A percentile compares a stretch with the other conserved stretches of the same genome.
phyloP scores from a whole-genome alignment of 202 grass and related monocot genomes.

The Saccharum hybrid region DNA sequence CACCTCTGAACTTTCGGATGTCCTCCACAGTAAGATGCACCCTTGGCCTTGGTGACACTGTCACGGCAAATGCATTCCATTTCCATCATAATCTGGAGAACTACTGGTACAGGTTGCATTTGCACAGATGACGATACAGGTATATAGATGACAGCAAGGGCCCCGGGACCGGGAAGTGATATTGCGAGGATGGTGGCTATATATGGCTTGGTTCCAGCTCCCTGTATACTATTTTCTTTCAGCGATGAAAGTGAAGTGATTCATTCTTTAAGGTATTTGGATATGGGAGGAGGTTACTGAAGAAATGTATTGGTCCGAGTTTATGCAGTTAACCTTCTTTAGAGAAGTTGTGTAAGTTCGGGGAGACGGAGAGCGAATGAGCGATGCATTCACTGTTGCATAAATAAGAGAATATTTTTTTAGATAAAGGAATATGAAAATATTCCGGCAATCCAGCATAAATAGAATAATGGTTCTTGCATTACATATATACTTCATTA shows the following conservation, averaged over 20 bases:
- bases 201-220: slow-evolving; percentile 19
- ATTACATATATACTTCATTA: background rate
- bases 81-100: background rate
- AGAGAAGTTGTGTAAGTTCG: background rate
- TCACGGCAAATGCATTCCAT: slow-evolving; percentile 42
- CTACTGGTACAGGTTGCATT: background rate
- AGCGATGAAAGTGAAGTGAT: background rate
- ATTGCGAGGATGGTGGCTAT: no score
- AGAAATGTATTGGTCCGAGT: background rate
- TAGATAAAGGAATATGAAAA: background rate
- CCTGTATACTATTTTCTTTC: background rate
- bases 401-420: background rate
- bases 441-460: background rate
- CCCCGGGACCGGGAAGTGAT: no score
- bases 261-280: background rate
- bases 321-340: background rate
- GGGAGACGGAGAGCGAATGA: background rate
- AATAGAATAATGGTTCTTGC: background rate
- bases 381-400: background rate
- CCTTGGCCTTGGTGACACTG: slow-evolving; percentile 1
- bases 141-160: background rate
- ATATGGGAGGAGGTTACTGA: background rate
- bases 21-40: background rate
- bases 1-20: background rate
- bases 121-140: slow-evolving; percentile 9